Percentiles rank a stretch among this genome's conserved stretches.
Conservation (phyloP, 2,329 filamentous ascomycete genomes). For the Fusarium abutilonis region DNA sequence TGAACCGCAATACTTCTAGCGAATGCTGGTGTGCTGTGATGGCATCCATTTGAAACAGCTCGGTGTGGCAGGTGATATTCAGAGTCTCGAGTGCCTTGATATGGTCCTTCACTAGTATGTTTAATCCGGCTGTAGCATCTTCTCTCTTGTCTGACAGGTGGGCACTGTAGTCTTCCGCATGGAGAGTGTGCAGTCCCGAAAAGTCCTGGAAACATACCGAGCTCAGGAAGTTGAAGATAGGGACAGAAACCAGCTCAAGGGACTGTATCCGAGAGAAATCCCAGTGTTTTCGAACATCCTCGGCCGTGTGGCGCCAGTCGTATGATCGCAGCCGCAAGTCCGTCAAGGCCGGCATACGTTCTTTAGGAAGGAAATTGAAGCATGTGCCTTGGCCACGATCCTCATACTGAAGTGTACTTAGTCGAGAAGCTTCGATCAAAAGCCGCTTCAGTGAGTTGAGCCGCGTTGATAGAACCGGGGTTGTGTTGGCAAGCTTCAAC, state of each 20-base stretch:
- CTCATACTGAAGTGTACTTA: slow-evolving; percentile 55
- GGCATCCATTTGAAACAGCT: slow-evolving; percentile 53
- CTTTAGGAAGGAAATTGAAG: slow-evolving; percentile 53
- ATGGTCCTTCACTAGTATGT: slow-evolving; percentile 51
- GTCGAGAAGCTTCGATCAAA: slow-evolving; percentile 49
- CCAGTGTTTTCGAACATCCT: slow-evolving; percentile 56
- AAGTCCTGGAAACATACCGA: slow-evolving; percentile 54
- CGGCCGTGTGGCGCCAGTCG: slow-evolving; percentile 57
- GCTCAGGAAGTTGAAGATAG: slow-evolving; percentile 56
- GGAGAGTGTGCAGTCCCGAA: slow-evolving; percentile 50
- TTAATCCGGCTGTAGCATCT: slow-evolving; percentile 54
- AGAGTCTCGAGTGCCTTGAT: slow-evolving; percentile 52
- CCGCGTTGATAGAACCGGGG: slow-evolving; percentile 54
- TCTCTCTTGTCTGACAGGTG: slow-evolving; percentile 51
- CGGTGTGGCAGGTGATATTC: slow-evolving; percentile 55
- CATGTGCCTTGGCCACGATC: slow-evolving; percentile 58
- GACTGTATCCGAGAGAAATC: slow-evolving; percentile 56
- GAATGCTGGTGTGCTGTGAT: slow-evolving; percentile 53
- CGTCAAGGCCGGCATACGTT: slow-evolving; percentile 56
- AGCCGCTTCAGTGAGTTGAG: slow-evolving; percentile 56
- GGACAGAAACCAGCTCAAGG: slow-evolving; percentile 56
- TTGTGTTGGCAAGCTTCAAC: slow-evolving; percentile 53
- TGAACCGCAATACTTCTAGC: slow-evolving; percentile 53
- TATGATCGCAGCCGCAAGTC: slow-evolving; percentile 58
- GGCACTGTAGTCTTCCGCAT: slow-evolving; percentile 58